Percentiles rank a stretch among this genome's conserved stretches.
Evolutionary conservation across 129 eudicot species (phyloP).

Genomic region (Mikania micrantha): DNA sequence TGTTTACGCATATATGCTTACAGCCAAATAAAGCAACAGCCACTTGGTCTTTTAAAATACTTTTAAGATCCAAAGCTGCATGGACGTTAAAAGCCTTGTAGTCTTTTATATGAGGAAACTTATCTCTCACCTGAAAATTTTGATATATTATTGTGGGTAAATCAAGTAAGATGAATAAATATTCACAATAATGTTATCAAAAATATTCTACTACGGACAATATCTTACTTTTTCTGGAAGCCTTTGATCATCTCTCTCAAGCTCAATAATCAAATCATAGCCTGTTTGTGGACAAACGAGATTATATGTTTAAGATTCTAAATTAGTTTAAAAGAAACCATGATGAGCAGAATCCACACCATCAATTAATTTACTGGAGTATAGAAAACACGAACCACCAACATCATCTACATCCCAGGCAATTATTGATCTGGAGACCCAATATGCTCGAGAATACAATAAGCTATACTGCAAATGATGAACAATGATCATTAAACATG

Average conservation of each 20-base stretch:
- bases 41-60: slow-evolving; percentile 62
- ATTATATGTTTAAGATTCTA: neutral
- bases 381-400: slow-evolving; percentile 56
- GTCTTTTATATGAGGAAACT: slow-evolving; percentile 81
- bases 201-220: neutral
- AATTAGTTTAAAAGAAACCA: slow-evolving; percentile 4
- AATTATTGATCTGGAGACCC: slow-evolving; percentile 67
- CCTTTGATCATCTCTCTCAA: slow-evolving; percentile 36
- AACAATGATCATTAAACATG: neutral
- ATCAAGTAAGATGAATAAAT: neutral
- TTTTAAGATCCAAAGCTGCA: slow-evolving; percentile 33
- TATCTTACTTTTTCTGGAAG: slow-evolving; percentile 63
- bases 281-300: slow-evolving; percentile 42
- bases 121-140: slow-evolving; percentile 53
- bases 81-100: slow-evolving; percentile 55
- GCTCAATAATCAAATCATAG: slow-evolving; percentile 46
- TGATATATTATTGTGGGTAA: neutral
- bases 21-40: slow-evolving; percentile 66
- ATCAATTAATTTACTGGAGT: slow-evolving; percentile 60
- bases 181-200: neutral
- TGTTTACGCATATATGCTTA: slow-evolving; percentile 27
- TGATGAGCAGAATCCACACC: slow-evolving; percentile 35
- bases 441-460: slow-evolving; percentile 55
- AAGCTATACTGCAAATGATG: slow-evolving; percentile 55
- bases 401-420: slow-evolving; percentile 67